phyloP scores from a whole-genome alignment of 2,329 filamentous ascomycete species.

The Magnaporthiopsis rhizophila region DNA sequence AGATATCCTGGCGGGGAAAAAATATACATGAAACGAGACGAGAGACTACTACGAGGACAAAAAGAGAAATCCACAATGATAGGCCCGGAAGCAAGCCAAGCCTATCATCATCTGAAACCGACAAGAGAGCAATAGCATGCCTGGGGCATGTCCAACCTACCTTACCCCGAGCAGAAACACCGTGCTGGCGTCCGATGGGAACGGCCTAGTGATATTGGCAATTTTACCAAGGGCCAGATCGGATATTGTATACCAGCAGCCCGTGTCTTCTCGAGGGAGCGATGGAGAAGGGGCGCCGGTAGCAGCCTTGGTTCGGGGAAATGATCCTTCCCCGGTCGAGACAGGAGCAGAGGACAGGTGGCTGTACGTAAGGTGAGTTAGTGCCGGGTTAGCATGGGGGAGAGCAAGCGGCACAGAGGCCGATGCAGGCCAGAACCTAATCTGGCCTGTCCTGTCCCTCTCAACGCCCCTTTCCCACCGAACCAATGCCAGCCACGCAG shows the following conservation, averaged over 20 bases:
- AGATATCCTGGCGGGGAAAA: conserved; percentile 73
- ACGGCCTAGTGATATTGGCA: neutral
- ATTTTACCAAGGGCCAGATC: neutral
- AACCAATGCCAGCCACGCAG: neutral
- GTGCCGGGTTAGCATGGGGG: neutral
- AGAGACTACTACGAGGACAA: neutral
- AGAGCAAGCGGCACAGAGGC: neutral
- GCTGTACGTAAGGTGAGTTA: neutral
- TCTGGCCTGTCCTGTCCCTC: neutral
- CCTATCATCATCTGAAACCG: neutral
- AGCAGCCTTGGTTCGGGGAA: neutral
- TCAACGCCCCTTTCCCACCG: neutral
- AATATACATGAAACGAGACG: conserved; percentile 14
- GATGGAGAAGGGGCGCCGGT: neutral
- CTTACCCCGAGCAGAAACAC: neutral
- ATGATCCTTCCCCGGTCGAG: neutral
- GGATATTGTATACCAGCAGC: neutral
- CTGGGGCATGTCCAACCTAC: neutral
- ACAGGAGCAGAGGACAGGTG: neutral
- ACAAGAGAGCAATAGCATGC: neutral
- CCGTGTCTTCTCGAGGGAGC: neutral
- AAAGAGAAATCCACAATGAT: neutral
- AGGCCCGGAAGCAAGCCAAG: neutral
- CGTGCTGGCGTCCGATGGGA: neutral
- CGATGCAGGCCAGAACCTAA: neutral